A percentile compares a stretch with the other conserved stretches of the same genome.
These are phyloP conservation scores for Jaapia argillacea DNA, from an alignment of 768 basidiomycete genomes.

Conservation along the genomic window DNA sequence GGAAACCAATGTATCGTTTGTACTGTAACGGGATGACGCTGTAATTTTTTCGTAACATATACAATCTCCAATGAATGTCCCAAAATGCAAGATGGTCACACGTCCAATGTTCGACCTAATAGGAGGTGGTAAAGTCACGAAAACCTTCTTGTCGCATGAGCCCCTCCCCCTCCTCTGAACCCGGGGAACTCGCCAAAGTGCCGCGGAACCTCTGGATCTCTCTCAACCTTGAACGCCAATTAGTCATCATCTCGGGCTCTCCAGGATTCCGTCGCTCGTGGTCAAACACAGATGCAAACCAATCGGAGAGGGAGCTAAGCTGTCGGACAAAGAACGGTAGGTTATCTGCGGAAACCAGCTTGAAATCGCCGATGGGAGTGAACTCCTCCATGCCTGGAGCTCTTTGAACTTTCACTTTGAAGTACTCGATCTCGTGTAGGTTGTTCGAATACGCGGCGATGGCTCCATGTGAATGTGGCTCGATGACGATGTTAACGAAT, in stretches of 20 bases:
- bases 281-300: conserved; percentile 81
- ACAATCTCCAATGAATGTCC: too few species aligned
- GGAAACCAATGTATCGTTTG: too few species aligned
- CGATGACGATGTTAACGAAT: conserved; percentile 95
- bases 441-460: conserved; percentile 82
- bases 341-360: conserved; percentile 83
- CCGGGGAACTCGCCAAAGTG: conserved; percentile 10
- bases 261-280: conserved; percentile 62
- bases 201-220: conserved; percentile 60
- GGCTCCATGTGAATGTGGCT: conserved; percentile 80
- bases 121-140: conserved; percentile 19
- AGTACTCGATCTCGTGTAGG: conserved; percentile 87
- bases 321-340: conserved; percentile 85
- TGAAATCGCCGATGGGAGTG: conserved; percentile 86
- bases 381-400: conserved; percentile 91
- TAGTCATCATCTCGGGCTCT: conserved; percentile 74
- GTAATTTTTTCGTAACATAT: too few species aligned
- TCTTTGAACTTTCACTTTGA: conserved; percentile 87
- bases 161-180: conserved; percentile 13
- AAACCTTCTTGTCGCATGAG: conserved; percentile 19
- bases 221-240: conserved; percentile 78
- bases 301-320: conserved; percentile 78
- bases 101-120: too few species aligned
- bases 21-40: too few species aligned
- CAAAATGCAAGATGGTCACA: too few species aligned